Conservation (phyloP, 2,329 filamentous ascomycete genomes). For the Fusarium nematophilum region DNA sequence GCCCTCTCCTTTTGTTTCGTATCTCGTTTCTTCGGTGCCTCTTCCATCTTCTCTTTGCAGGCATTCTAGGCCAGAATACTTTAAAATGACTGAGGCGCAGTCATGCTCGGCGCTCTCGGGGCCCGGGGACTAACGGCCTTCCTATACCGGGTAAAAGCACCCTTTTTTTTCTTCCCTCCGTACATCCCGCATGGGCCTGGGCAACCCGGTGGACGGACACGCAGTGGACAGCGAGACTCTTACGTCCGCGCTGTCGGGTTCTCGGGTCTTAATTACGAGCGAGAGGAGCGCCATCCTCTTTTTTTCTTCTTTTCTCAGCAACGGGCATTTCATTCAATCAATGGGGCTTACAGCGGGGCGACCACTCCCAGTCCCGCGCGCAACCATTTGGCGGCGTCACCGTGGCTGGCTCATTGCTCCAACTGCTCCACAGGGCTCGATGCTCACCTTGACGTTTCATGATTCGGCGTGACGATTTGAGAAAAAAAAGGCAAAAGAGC, state of each 20-base stretch:
- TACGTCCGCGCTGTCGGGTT: conserved; percentile 37
- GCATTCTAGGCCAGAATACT: background rate
- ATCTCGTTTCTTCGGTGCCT: background rate
- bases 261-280: conserved; percentile 40
- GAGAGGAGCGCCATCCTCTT: conserved; percentile 29
- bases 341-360: conserved; percentile 22
- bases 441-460: conserved; percentile 34
- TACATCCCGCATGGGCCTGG: conserved; percentile 19
- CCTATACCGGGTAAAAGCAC: conserved; percentile 26
- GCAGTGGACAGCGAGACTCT: conserved; percentile 11
- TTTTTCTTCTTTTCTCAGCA: background rate
- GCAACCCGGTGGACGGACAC: conserved; percentile 2
- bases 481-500: conserved; percentile 12
- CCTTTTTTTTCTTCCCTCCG: conserved; percentile 23
- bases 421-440: conserved; percentile 18
- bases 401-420: conserved; percentile 17
- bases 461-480: conserved; percentile 15
- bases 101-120: conserved; percentile 3
- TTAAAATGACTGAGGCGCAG: conserved; percentile 5
- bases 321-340: conserved; percentile 13
- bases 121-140: conserved; percentile 17
- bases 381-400: conserved; percentile 28
- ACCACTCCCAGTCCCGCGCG: conserved; percentile 13
- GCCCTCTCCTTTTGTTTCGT: conserved; percentile 1
- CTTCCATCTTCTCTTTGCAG: background rate